Base-by-base conservation (phyloP, 2,329 filamentous ascomycete genomes). In the Verticillium zaregamsianum region DNA sequence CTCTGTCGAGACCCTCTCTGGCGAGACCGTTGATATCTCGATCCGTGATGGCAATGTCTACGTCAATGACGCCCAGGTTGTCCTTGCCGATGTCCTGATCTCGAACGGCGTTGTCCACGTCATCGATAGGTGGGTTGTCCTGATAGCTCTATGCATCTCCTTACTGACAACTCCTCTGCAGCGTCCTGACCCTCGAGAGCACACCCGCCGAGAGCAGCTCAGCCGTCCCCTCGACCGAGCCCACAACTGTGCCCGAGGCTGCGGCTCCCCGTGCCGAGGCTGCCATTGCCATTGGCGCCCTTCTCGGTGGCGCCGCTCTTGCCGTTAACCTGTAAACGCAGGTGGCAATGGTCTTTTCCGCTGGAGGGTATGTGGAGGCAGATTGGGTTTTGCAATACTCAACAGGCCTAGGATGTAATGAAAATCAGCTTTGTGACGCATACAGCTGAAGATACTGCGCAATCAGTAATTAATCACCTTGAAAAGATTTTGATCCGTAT, bases 131-230 rank as follows among this genome's bases (percentile, higher is more conserved):
- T 82, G 71, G 68, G 79, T 73, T 7, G 57, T 28, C n/a, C 15
- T 23, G 9, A 9, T 14, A 3, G 7, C 3, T 7, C 31, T n/a
- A 8, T n/a, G 28, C 28, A 5, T 28, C 25, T 2, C 56, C 17
- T 17, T 15, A 61, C 57, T 60, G 40, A 64, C 31, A 12, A 14
- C 2, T 9, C n/a, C 5, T 32, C 59, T 55, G 14, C 9, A 81
- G 79, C 63, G 85, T 89, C 49, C 76, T 89, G 57, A 88, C 87
- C 75, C 82, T 83, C 17, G 72, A 76, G 64, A 81, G 82, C 68
- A 75, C 78, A 3, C 71, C 74, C 1, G 77, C 75, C 20, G 68
- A 79, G 1, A 69, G 74, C 20, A 76, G 77, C n/a, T 70, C 76
- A 0, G 74, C 86, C 45, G 74, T 76, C 1, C 73, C 83, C 0